Base-by-base conservation (phyloP, 2,329 filamentous ascomycete genomes). In the Boeremia lycopersici region DNA sequence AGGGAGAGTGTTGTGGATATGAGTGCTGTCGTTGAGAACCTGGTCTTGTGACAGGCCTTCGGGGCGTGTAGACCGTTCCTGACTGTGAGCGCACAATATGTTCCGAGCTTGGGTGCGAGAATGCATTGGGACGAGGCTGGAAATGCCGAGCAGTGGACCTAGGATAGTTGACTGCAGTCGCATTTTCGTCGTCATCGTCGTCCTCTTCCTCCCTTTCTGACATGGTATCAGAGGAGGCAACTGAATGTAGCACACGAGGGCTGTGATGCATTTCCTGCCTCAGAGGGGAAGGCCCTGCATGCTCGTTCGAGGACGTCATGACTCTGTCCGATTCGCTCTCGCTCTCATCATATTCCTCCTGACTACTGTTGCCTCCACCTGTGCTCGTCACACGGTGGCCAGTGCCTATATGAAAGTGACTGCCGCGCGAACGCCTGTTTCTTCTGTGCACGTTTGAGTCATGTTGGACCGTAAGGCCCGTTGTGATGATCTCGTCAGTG, bases 331-430 rank as follows among this genome's bases (percentile, higher is more conserved):
- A 91, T 59, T 96, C 93, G 75, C 84, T 96, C 74, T 96, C 92
- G 59, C 89, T 96, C 78, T 96, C 92, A 30, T 96, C 91, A 68
- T 96, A 96, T 77, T 96, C 93, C 65, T 96, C 93, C 73, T 96
- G 91, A 68, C 93, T 96, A 75, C 91, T 96, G 46, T 91, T 95
- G 30, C 78, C 79, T 36, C 68, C 72, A 43, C 64, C 68, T 6
- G 72, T 68, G 56, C 78, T 81, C 26, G 75, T 70, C 13, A 82
- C 77, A 35, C 78, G 77, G 39, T 71, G 60, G 35, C 70, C 68
- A 17, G 70, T 70, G 40, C 71, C 73, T 50, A 71, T 57, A 10
- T 67, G 68, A 54, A 75, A 73, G 36, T 65, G 68, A 15, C 68
- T 64, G 28, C 65, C 61, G 72, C 75, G 63, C 74, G 73, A 46